Conservation (phyloP, 140 eudicot species). For the Eryngium alpinum region DNA sequence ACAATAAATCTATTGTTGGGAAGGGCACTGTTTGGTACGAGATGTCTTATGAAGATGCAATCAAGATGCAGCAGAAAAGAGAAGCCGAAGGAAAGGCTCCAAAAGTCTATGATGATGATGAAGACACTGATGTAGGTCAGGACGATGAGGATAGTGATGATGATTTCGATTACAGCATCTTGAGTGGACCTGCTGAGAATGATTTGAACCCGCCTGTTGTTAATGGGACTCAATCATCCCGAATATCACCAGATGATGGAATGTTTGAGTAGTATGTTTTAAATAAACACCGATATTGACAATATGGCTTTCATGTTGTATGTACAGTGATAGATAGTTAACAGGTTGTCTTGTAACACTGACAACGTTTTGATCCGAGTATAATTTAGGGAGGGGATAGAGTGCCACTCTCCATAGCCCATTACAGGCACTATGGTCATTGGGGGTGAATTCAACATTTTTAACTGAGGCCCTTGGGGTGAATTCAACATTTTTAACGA, state of each 20-base stretch:
- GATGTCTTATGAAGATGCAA: conserved; percentile 74
- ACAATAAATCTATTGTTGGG: conserved; percentile 88
- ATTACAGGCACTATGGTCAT: too few species aligned
- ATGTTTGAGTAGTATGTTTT: conserved; percentile 32
- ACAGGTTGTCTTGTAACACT: background rate
- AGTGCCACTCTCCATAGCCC: too few species aligned
- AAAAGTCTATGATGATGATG: conserved; percentile 30
- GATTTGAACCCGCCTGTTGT: conserved; percentile 36
- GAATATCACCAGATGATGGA: conserved; percentile 46
- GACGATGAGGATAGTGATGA: conserved; percentile 51
- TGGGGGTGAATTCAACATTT: too few species aligned
- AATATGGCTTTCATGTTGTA: background rate
- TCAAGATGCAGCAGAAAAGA: conserved; percentile 40
- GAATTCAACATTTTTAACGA: too few species aligned
- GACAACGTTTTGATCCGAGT: too few species aligned
- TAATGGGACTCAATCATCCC: conserved; percentile 50
- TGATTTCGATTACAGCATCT: conserved; percentile 65
- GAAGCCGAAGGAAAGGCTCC: conserved; percentile 42
- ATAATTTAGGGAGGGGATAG: too few species aligned
- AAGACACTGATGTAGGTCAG: conserved; percentile 23
- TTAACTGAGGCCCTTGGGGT: too few species aligned
- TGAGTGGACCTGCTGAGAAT: conserved; percentile 32
- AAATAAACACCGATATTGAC: background rate
- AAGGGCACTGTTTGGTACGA: conserved; percentile 80
- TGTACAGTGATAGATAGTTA: background rate